Conservation (phyloP, 345 rosid genomes). For the Syzygium aqueum region DNA sequence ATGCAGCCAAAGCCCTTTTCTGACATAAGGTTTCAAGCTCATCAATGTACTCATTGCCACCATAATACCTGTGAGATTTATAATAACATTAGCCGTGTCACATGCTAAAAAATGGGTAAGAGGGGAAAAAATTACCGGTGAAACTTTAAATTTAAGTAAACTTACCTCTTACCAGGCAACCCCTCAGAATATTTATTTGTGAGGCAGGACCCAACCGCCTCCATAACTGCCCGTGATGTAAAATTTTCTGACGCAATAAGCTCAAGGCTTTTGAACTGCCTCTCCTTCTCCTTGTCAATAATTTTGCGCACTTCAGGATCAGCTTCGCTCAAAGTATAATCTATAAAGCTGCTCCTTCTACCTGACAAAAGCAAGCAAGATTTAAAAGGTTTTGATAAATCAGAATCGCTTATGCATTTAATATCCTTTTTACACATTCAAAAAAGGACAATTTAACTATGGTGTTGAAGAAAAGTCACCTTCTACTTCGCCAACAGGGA, state of each 20-base stretch:
- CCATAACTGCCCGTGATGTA: slow-evolving; percentile 92
- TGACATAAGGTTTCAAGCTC: slow-evolving; percentile 89
- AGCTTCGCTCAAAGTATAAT: slow-evolving; percentile 48
- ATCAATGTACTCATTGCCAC: slow-evolving; percentile 87
- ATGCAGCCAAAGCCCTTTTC: slow-evolving; percentile 71
- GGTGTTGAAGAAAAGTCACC: slow-evolving; percentile 13
- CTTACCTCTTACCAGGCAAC: slow-evolving; percentile 86
- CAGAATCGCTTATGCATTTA: neutral
- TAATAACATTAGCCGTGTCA: neutral
- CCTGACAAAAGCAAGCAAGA: slow-evolving; percentile 20
- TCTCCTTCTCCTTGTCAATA: slow-evolving; percentile 62
- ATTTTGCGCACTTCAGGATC: slow-evolving; percentile 71
- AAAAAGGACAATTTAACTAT: neutral
- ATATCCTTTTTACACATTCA: neutral
- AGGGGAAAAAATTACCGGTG: neutral
- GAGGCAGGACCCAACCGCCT: slow-evolving; percentile 92
- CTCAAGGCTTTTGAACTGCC: slow-evolving; percentile 90
- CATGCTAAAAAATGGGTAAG: neutral
- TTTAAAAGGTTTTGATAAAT: neutral
- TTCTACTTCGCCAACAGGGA: slow-evolving; percentile 34
- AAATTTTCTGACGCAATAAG: slow-evolving; percentile 93
- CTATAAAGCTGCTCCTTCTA: slow-evolving; percentile 30
- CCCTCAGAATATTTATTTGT: slow-evolving; percentile 96
- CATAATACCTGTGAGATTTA: slow-evolving; percentile 55
- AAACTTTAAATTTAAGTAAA: neutral